These are phyloP conservation scores for Kingdonia uniflora DNA, from an alignment of 164 flowering plant genomes.

Conservation along the genomic window DNA sequence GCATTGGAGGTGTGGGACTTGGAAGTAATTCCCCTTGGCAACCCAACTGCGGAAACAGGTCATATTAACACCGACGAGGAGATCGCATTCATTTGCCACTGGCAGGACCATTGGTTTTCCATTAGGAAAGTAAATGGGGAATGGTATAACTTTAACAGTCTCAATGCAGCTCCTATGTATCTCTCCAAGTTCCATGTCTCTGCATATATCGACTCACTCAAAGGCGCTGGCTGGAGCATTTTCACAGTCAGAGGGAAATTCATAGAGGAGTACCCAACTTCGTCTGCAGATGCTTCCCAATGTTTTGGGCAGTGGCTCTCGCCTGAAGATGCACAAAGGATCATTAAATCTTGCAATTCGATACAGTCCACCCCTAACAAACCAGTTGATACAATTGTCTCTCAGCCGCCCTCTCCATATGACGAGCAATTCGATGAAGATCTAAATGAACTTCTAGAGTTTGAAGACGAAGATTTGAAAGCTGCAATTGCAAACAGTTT, in stretches of 20 bases:
- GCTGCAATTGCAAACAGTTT: constrained; percentile 91
- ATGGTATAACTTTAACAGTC: constrained; percentile 95
- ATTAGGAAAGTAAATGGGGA: constrained; percentile 91
- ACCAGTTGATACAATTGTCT: neutral
- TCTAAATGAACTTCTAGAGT: constrained; percentile 18
- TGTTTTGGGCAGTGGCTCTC: constrained; percentile 87
- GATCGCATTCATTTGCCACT: constrained; percentile 86
- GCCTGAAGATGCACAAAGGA: constrained; percentile 87
- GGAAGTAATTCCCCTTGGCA: constrained; percentile 72
- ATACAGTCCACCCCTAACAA: constrained; percentile 14
- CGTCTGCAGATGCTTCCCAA: constrained; percentile 66
- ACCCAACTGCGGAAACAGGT: constrained; percentile 84
- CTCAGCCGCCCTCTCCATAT: constrained; percentile 17
- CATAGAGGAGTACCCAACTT: constrained; percentile 70
- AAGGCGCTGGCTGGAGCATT: constrained; percentile 89
- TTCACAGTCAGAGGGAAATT: constrained; percentile 86
- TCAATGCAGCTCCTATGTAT: constrained; percentile 85
- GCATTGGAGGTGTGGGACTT: constrained; percentile 96
- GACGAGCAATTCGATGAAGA: constrained; percentile 12
- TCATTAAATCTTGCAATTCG: constrained; percentile 56
- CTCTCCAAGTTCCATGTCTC: constrained; percentile 97
- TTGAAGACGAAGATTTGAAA: constrained; percentile 71
- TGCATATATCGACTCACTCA: constrained; percentile 76
- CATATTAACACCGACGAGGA: constrained; percentile 79
- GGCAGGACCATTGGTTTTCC: constrained; percentile 94